These are phyloP conservation scores for Panellus pusillus DNA, from an alignment of 768 basidiomycete species.

Conservation along the genomic window DNA sequence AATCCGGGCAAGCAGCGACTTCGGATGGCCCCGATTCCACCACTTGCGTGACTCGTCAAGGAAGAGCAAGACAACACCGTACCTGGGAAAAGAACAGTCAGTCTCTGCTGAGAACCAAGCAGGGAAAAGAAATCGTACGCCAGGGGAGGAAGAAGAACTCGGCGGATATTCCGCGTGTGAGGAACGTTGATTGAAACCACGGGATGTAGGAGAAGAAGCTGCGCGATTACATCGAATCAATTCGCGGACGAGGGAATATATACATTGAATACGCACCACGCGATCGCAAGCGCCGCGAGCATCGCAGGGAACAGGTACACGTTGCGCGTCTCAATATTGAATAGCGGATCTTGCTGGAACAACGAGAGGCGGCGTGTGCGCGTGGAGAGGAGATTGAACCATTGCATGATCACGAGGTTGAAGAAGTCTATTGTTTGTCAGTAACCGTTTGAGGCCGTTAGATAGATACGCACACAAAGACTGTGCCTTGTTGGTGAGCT, in stretches of 20 bases:
- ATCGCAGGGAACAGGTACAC: constrained; percentile 48
- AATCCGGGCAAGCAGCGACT: constrained; percentile 18
- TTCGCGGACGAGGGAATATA: constrained; percentile 19
- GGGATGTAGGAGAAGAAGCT: constrained; percentile 43
- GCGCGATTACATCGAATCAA: neutral
- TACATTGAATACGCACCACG: constrained; percentile 37
- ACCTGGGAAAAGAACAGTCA: neutral
- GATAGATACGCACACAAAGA: constrained; percentile 34
- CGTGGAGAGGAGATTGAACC: constrained; percentile 57
- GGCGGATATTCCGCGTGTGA: constrained; percentile 43
- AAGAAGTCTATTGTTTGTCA: constrained; percentile 33
- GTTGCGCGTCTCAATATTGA: constrained; percentile 32
- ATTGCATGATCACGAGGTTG: constrained; percentile 59
- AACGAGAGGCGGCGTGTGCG: constrained; percentile 55
- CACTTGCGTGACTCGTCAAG: constrained; percentile 23
- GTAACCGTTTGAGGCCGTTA: neutral
- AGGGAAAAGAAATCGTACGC: constrained; percentile 30
- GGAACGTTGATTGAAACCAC: constrained; percentile 51
- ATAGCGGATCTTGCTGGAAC: constrained; percentile 51
- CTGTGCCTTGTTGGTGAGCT: constrained; percentile 46
- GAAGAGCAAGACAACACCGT: constrained; percentile 11
- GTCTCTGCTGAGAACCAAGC: neutral
- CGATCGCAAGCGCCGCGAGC: constrained; percentile 41
- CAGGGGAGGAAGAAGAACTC: constrained; percentile 55
- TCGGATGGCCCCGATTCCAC: constrained; percentile 21